Evolutionary conservation across 257 asterid genomes (phyloP).

Genomic region (Prunella vulgaris): DNA sequence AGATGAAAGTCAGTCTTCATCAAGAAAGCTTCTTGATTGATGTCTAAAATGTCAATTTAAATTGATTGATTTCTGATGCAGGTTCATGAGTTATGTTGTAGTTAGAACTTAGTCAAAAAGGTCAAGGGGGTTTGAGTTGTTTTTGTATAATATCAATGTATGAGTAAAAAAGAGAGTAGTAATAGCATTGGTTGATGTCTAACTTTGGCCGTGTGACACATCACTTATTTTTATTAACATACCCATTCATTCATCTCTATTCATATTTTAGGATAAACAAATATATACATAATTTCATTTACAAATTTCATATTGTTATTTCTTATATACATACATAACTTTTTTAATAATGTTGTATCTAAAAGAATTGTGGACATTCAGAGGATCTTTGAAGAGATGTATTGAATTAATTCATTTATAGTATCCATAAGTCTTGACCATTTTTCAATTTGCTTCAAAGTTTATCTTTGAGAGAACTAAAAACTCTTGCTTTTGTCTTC

Average conservation of each 20-base stretch:
- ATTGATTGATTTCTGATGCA: conserved; percentile 5
- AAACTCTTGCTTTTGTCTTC: no score
- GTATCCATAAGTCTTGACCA: no score
- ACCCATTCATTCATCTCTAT: background rate
- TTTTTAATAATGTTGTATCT: background rate
- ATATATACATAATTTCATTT: background rate
- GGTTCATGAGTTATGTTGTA: background rate
- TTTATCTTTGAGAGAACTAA: no score
- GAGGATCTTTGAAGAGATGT: no score
- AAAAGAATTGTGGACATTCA: no score
- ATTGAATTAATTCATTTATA: no score
- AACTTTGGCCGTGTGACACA: background rate
- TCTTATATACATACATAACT: background rate
- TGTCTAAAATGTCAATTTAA: conserved; percentile 14
- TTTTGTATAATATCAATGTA: background rate
- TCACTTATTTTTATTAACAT: background rate
- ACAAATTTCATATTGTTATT: background rate
- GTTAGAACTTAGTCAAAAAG: background rate
- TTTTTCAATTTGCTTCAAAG: no score
- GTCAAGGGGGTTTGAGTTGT: background rate
- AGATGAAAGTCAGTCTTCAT: conserved; percentile 36
- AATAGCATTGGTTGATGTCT: background rate
- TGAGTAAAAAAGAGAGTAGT: background rate
- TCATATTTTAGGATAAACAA: background rate
- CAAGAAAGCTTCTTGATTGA: conserved; percentile 41